These are phyloP conservation scores for Colletotrichum sp. DNA, from an alignment of 2,329 filamentous ascomycete genomes.

Conservation along the genomic window DNA sequence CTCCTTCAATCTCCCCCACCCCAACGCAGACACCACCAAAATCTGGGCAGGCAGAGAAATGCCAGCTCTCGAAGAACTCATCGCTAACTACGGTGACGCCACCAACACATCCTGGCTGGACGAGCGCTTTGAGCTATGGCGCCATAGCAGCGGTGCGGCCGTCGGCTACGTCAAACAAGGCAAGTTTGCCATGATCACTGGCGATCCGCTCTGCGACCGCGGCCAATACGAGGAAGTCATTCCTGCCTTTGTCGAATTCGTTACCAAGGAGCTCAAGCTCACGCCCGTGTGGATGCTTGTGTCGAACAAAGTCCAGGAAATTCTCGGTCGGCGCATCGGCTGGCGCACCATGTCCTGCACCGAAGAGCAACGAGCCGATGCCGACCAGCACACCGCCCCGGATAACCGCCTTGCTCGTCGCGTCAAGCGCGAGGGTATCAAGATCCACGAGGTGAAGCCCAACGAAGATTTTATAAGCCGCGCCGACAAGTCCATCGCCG, in stretches of 20 bases:
- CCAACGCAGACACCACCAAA: slow-evolving; percentile 78
- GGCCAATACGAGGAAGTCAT: slow-evolving; percentile 79
- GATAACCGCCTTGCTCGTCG: slow-evolving; percentile 80
- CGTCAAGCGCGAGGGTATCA: slow-evolving; percentile 83
- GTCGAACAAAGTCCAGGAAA: slow-evolving; percentile 77
- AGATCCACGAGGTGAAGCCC: slow-evolving; percentile 74
- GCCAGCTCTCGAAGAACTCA: slow-evolving; percentile 82
- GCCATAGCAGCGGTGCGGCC: slow-evolving; percentile 83
- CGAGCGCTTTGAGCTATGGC: slow-evolving; percentile 86
- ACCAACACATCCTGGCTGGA: slow-evolving; percentile 95
- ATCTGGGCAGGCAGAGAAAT: slow-evolving; percentile 44
- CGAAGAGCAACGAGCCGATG: slow-evolving; percentile 86
- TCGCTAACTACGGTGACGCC: slow-evolving; percentile 94
- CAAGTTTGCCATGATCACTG: slow-evolving; percentile 83
- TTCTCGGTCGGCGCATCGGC: slow-evolving; percentile 79
- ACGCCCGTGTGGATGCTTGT: slow-evolving; percentile 91
- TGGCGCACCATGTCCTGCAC: slow-evolving; percentile 91
- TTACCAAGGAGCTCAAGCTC: slow-evolving; percentile 71
- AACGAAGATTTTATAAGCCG: slow-evolving; percentile 73
- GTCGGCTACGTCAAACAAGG: slow-evolving; percentile 80
- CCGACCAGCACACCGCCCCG: slow-evolving; percentile 71
- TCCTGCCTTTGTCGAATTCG: slow-evolving; percentile 74
- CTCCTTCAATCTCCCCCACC: slow-evolving; percentile 73
- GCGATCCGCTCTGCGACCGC: slow-evolving; percentile 83
- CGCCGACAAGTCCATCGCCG: slow-evolving; percentile 74